Evolutionary conservation across 2,329 filamentous ascomycete genomes (phyloP).

Genomic region (Phaeosphaeriaceae sp.): DNA sequence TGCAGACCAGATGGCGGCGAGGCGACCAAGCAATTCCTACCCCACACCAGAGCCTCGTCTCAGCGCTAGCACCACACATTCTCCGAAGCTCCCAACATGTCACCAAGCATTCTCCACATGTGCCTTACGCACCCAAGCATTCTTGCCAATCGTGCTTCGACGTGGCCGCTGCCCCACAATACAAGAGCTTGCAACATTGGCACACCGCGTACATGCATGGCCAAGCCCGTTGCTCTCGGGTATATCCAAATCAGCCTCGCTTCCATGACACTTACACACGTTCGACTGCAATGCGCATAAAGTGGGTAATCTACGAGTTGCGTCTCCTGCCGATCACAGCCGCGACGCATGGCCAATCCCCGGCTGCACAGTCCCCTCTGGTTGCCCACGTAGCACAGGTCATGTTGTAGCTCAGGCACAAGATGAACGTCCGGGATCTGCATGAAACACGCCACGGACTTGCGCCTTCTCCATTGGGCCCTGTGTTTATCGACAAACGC

Average conservation of each 20-base stretch:
- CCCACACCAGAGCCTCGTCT: not conserved
- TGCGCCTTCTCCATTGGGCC: conserved; percentile 22
- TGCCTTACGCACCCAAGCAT: conserved; percentile 2
- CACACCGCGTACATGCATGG: not conserved
- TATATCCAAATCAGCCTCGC: not conserved
- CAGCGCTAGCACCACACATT: conserved; percentile 6
- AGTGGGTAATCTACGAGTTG: not conserved
- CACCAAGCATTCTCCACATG: conserved; percentile 16
- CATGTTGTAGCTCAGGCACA: conserved; percentile 3
- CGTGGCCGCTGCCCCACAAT: not conserved
- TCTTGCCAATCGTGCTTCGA: not conserved
- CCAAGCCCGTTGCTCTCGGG: conserved; percentile 2
- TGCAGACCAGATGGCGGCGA: conserved; percentile 13
- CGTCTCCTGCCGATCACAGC: conserved; percentile 1
- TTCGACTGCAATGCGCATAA: not conserved
- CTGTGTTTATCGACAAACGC: conserved; percentile 25
- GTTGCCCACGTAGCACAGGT: conserved; percentile 4
- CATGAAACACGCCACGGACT: conserved; percentile 18
- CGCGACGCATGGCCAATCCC: not conserved
- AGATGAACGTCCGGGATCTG: conserved; percentile 8
- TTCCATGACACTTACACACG: not conserved
- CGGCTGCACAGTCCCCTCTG: not conserved
- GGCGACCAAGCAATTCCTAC: not conserved
- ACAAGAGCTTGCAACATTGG: not conserved
- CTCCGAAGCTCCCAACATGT: conserved; percentile 18